Evolutionary conservation across 352 stramenopile species (phyloP).

Genomic region (Phytophthora meadii): DNA sequence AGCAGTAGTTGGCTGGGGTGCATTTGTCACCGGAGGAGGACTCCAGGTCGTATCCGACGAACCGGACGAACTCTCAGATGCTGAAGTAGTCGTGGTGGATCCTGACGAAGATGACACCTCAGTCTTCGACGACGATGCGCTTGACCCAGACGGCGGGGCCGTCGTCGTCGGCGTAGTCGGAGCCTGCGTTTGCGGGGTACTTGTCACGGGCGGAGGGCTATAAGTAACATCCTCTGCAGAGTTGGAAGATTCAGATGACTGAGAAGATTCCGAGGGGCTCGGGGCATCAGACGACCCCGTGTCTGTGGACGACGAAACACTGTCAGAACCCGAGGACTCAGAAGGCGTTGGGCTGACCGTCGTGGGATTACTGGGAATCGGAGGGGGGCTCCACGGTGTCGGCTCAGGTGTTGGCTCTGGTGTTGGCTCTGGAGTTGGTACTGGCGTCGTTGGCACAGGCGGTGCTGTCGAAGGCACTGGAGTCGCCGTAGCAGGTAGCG

Average conservation of each 20-base stretch:
- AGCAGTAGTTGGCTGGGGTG: conserved; percentile 19
- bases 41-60: conserved; percentile 26
- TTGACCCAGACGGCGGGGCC: conserved; percentile 19
- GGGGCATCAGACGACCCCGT: conserved; percentile 8
- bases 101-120: conserved; percentile 19
- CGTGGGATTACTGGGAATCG: conserved; percentile 25
- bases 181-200: conserved; percentile 22
- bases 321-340: conserved; percentile 19
- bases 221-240: conserved; percentile 18
- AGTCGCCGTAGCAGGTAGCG: conserved; percentile 6
- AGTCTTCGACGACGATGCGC: conserved; percentile 13
- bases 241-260: conserved; percentile 2
- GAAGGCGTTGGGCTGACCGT: conserved; percentile 17
- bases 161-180: conserved; percentile 19
- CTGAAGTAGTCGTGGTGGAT: conserved; percentile 14
- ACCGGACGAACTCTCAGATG: conserved; percentile 17
- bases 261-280: conserved; percentile 20
- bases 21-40: conserved; percentile 34
- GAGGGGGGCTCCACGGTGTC: conserved; percentile 29
- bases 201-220: conserved; percentile 38
- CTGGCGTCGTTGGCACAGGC: conserved; percentile 9
- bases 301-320: conserved; percentile 13
- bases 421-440: conserved; percentile 19
- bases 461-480: conserved; percentile 7
- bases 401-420: conserved; percentile 10